A percentile compares a stretch with the other conserved stretches of the same genome.
Evolutionary conservation across 345 rosid genomes (phyloP).

Genomic region (Populus alba): DNA sequence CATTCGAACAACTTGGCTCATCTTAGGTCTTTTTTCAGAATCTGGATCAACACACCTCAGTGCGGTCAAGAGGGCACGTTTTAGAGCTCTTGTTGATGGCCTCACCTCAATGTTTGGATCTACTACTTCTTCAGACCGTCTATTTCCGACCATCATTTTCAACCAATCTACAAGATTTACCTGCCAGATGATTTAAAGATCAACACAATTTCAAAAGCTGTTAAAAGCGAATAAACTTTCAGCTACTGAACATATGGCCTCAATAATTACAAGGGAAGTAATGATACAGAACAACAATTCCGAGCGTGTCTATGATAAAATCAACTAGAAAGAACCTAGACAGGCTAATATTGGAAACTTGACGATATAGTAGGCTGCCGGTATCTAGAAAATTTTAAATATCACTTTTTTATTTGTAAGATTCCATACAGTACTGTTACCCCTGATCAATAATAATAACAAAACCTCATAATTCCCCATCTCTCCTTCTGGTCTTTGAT

Average conservation of each 20-base stretch:
- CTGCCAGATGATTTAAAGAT: slow-evolving; percentile 35
- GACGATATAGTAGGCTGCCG: not conserved
- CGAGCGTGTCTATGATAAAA: not conserved
- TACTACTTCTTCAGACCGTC: slow-evolving; percentile 88
- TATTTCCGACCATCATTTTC: slow-evolving; percentile 95
- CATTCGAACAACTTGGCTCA: slow-evolving; percentile 99
- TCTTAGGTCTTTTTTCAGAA: slow-evolving; percentile 86
- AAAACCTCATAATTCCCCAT: not conserved
- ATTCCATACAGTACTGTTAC: not conserved
- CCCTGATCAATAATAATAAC: not conserved
- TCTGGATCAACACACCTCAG: slow-evolving; percentile 95
- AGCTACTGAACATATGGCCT: not conserved
- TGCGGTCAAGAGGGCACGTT: slow-evolving; percentile 89
- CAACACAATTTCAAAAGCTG: not conserved
- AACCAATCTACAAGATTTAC: slow-evolving; percentile 97
- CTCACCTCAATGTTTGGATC: slow-evolving; percentile 82
- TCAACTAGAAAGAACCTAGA: not conserved
- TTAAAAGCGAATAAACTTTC: not conserved
- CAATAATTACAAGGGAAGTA: not conserved
- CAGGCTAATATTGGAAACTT: not conserved
- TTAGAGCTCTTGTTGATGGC: slow-evolving; percentile 86
- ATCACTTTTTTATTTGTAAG: not conserved
- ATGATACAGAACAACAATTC: not conserved
- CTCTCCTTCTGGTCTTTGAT: not conserved
- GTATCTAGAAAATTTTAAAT: not conserved